phyloP scores from a whole-genome alignment of 1,284 basidiomycete genomes.

The Limonomyces culmigenus region DNA sequence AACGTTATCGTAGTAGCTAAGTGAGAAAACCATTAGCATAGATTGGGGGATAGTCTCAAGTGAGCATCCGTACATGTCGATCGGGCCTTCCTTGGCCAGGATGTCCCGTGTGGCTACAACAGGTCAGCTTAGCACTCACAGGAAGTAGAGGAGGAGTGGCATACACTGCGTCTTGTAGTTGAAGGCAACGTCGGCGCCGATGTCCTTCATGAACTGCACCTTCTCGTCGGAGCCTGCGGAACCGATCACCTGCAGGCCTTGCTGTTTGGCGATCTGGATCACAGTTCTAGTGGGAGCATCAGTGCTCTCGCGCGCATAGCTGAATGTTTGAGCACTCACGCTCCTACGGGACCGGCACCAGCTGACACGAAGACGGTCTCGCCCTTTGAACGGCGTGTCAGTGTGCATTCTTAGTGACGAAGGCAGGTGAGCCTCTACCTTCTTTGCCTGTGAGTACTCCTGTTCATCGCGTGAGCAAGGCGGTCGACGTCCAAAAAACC shows the following conservation, averaged over 20 bases:
- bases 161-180: constrained; percentile 40
- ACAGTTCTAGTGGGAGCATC: constrained; percentile 10
- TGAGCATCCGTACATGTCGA: constrained; percentile 21
- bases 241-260: constrained; percentile 42
- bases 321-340: constrained; percentile 8
- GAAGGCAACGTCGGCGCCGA: constrained; percentile 40
- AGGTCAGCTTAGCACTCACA: neutral
- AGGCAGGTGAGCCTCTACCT: too few relatives aligned
- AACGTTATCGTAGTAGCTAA: constrained; percentile 29
- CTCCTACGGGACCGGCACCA: constrained; percentile 24
- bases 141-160: constrained; percentile 2
- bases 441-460: constrained; percentile 14
- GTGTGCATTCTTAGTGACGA: constrained; percentile 17
- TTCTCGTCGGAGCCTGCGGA: constrained; percentile 47
- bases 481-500: constrained; percentile 16
- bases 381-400: constrained; percentile 16
- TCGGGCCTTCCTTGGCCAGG: constrained; percentile 29
- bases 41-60: neutral
- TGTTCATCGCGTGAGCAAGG: constrained; percentile 21
- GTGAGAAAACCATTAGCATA: neutral
- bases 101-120: constrained; percentile 14
- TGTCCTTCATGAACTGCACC: constrained; percentile 30
- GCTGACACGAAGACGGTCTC: constrained; percentile 37
- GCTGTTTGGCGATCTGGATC: constrained; percentile 30
- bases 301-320: constrained; percentile 2